A percentile compares a stretch with the other conserved stretches of the same genome.
Conservation (phyloP, 371 early-diverging fungal species). For the Circinella minor region DNA sequence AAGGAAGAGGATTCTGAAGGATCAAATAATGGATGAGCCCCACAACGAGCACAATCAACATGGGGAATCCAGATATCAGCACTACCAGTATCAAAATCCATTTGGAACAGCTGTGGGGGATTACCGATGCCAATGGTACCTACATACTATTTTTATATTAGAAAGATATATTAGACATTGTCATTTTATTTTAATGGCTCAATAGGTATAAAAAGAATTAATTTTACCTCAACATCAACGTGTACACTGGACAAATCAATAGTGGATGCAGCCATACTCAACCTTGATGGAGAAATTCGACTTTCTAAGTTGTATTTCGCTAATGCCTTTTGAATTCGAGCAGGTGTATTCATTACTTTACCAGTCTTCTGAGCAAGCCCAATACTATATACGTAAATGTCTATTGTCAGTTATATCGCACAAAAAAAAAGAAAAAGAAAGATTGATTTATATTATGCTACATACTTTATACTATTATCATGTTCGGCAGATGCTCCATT, state of each 20-base stretch:
- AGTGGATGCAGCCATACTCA: conserved; percentile 22
- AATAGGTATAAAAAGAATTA: background rate
- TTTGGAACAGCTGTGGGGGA: conserved; percentile 54
- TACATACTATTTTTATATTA: conserved; percentile 39
- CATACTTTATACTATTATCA: background rate
- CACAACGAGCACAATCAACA: conserved; percentile 34
- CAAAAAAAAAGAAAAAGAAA: too few species aligned
- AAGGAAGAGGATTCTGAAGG: conserved; percentile 26
- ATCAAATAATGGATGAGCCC: conserved; percentile 34
- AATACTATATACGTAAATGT: conserved; percentile 20
- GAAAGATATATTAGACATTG: too few species aligned
- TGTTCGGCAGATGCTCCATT: background rate
- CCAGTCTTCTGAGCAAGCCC: conserved; percentile 27
- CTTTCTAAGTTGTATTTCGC: conserved; percentile 38
- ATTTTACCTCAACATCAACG: conserved; percentile 43
- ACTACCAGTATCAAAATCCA: conserved; percentile 65
- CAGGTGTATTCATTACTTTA: conserved; percentile 32
- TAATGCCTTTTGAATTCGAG: conserved; percentile 28
- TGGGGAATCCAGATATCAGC: conserved; percentile 60
- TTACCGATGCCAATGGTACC: conserved; percentile 59
- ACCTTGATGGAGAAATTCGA: conserved; percentile 12
- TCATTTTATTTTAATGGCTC: too few species aligned
- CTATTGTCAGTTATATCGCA: too few species aligned
- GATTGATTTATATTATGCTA: background rate
- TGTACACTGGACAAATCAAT: conserved; percentile 35